Evolutionary conservation across 2,329 filamentous ascomycete genomes (phyloP).

Genomic region (Cercospora sesami): DNA sequence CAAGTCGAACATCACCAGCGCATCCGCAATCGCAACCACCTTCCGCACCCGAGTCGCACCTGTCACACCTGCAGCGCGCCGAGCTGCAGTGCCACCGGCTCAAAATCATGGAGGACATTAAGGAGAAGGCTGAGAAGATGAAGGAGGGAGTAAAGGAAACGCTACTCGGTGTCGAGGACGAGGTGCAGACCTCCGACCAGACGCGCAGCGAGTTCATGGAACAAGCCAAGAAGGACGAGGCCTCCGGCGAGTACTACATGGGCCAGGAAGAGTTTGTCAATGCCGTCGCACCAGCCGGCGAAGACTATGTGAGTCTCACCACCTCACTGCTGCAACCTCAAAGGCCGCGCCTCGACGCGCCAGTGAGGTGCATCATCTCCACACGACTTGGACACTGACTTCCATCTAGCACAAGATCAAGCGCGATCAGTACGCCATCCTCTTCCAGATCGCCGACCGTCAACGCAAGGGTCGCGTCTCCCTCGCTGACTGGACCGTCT

Average conservation of each 20-base stretch:
- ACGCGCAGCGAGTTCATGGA: conserved; percentile 60
- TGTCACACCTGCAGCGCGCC: conserved; percentile 14
- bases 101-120: conserved; percentile 40
- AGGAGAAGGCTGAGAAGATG: conserved; percentile 11
- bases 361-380: neutral
- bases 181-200: neutral
- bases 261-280: conserved; percentile 83
- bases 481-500: conserved; percentile 84
- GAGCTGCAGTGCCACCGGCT: conserved; percentile 36
- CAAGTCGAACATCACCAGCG: neutral
- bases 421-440: conserved; percentile 89
- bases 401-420: conserved; percentile 85
- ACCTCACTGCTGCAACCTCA: neutral
- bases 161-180: neutral
- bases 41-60: conserved; percentile 5
- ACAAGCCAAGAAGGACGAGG: conserved; percentile 72
- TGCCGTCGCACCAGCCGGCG: conserved; percentile 39
- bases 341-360: neutral
- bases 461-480: conserved; percentile 70
- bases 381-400: conserved; percentile 17
- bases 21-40: neutral
- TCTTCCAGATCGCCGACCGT: conserved; percentile 88
- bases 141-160: conserved; percentile 13
- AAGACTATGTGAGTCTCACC: conserved; percentile 68
- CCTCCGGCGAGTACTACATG: conserved; percentile 76